Evolutionary conservation across 1,284 basidiomycete genomes (phyloP).

Genomic region (Boletus calvinii): DNA sequence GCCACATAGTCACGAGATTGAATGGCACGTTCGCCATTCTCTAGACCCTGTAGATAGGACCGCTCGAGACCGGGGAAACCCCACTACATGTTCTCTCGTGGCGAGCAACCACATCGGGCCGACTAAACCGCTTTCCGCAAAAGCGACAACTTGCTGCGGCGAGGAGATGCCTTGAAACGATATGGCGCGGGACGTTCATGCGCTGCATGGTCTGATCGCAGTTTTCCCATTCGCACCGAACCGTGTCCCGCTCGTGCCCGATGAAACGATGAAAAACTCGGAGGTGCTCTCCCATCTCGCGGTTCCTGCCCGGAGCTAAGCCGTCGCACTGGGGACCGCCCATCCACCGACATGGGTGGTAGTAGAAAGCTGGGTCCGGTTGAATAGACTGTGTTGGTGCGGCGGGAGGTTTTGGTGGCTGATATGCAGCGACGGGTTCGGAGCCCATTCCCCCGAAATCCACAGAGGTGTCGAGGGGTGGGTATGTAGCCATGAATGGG

Average conservation of each 20-base stretch:
- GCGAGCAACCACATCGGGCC: slow-evolving; percentile 30
- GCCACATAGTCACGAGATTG: background rate
- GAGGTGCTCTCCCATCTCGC: slow-evolving; percentile 31
- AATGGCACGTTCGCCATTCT: background rate
- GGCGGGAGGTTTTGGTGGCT: slow-evolving; percentile 21
- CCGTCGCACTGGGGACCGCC: slow-evolving; percentile 25
- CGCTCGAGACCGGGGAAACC: background rate
- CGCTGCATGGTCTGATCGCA: slow-evolving; percentile 26
- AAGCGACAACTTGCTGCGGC: slow-evolving; percentile 26
- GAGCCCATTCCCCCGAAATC: background rate
- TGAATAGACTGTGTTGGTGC: slow-evolving; percentile 7
- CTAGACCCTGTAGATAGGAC: slow-evolving; percentile 1
- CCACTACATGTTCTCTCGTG: slow-evolving; percentile 25
- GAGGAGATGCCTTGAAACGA: slow-evolving; percentile 29
- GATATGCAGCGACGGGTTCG: background rate
- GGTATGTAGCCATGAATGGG: background rate
- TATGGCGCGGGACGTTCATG: slow-evolving; percentile 31
- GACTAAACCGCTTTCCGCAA: slow-evolving; percentile 26
- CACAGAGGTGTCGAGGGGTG: background rate
- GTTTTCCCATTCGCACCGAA: slow-evolving; percentile 25
- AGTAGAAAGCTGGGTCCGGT: slow-evolving; percentile 5
- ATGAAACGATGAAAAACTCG: slow-evolving; percentile 21
- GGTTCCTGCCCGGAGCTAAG: slow-evolving; percentile 27
- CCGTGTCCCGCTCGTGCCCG: slow-evolving; percentile 28
- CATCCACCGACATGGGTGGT: slow-evolving; percentile 23